Evolutionary conservation across 352 stramenopile genomes (phyloP), one percentile per base, ranked within the genome.

Genomic region (Globisporangium emineosum): DNA sequence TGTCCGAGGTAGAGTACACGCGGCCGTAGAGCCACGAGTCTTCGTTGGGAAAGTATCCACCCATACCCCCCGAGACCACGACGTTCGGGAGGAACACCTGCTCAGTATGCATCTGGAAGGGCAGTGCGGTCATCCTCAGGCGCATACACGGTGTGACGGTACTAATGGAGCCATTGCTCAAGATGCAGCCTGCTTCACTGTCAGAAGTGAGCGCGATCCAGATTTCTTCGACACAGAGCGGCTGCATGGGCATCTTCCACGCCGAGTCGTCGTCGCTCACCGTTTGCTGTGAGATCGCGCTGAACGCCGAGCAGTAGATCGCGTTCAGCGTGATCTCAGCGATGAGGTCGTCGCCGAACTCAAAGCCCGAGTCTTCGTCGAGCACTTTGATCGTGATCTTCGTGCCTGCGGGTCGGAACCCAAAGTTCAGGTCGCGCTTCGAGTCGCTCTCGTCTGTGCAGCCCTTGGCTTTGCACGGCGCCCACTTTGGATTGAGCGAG

Each of bases 291-390:
- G 64, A 75, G 25, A 70, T 35, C 0, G 81, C 84, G 1, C 79
- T 79, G 56, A 91, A 93, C 0, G 70, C 71, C 4, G 88, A 94
- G 69, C 88, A 96, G 63, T 92, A 93, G 51, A 94, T 93, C 17
- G 86, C 74, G 50, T 93, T 79, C 13, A 93, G 59, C 2, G 71
- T 90, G 37, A 92, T 71, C 50, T 83, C 67, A 2, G 76, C 81
- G 49, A 96, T 83, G 10, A 96, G 66, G 65, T 97, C 89, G 60
- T 97, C 86, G 9, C 66, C 83, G 52, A 96, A 97, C 65, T 97
- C 90, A 2, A 97, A 72, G 12, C 91, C 91, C 51, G 76, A 79
- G 72, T 97, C 89, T 32, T 90, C 75, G 65, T 97, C 88, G 57
- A 75, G 80, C 13, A 96, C 75, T 17, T 75, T 57, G 8, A 97